phyloP scores from a whole-genome alignment of 2,329 filamentous ascomycete genomes.

The Thermothelomyces thermophilus region DNA sequence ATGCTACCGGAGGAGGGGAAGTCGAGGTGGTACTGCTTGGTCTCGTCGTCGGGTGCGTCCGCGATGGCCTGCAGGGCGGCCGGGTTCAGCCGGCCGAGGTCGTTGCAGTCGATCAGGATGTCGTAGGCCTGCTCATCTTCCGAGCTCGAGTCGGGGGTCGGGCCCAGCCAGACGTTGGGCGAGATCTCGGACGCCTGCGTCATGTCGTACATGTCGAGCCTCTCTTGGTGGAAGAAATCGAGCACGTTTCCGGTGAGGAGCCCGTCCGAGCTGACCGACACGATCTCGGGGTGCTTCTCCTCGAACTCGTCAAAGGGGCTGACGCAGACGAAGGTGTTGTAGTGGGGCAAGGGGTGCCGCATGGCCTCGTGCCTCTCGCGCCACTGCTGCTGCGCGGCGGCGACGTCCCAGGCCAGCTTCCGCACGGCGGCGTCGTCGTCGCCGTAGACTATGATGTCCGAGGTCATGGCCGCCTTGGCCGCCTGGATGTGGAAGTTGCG shows the following conservation, averaged over 20 bases:
- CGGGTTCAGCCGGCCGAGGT: slow-evolving; percentile 70
- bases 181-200: slow-evolving; percentile 83
- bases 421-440: slow-evolving; percentile 57
- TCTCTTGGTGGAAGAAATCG: slow-evolving; percentile 86
- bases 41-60: slow-evolving; percentile 44
- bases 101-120: slow-evolving; percentile 80
- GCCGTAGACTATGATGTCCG: slow-evolving; percentile 89
- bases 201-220: slow-evolving; percentile 90
- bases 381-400: slow-evolving; percentile 71
- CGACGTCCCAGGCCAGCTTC: slow-evolving; percentile 62
- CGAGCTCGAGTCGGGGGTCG: slow-evolving; percentile 65
- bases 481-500: slow-evolving; percentile 96
- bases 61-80: slow-evolving; percentile 58
- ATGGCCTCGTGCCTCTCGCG: slow-evolving; percentile 55
- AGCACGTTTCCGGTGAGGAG: slow-evolving; percentile 68
- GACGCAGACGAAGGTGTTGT: slow-evolving; percentile 76
- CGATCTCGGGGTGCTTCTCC: slow-evolving; percentile 57
- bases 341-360: slow-evolving; percentile 52
- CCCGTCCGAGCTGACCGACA: slow-evolving; percentile 68
- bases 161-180: slow-evolving; percentile 83
- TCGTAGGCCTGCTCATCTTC: slow-evolving; percentile 63
- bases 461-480: slow-evolving; percentile 78
- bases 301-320: slow-evolving; percentile 68
- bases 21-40: slow-evolving; percentile 49
- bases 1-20: slow-evolving; percentile 96